These are phyloP conservation scores for Rhodomyrtus psidioides DNA, from an alignment of 441 rosid genomes.

Conservation along the genomic window DNA sequence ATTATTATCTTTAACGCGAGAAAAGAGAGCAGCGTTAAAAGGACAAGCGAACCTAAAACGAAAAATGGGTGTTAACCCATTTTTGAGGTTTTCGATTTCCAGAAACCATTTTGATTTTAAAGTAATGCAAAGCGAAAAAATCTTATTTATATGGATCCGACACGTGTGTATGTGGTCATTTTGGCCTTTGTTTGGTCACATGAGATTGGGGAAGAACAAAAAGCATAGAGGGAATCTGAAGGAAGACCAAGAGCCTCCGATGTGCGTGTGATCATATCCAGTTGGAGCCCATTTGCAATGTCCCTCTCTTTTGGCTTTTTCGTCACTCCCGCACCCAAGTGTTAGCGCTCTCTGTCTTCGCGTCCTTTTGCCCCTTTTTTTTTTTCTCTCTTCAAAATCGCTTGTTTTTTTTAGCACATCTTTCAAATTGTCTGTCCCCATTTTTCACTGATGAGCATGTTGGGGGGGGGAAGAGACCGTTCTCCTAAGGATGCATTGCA, in stretches of 20 bases:
- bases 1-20: neutral
- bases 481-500: neutral
- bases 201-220: neutral
- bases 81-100: neutral
- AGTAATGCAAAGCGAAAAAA: neutral
- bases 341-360: neutral
- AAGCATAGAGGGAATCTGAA: constrained; percentile 15
- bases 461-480: neutral
- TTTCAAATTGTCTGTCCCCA: neutral
- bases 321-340: neutral
- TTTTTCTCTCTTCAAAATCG: neutral
- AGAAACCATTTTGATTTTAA: neutral
- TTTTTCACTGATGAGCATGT: neutral
- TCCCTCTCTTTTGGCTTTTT: neutral
- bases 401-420: neutral
- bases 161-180: neutral
- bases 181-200: neutral
- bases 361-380: neutral
- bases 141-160: neutral
- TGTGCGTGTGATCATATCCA: neutral
- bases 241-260: constrained; percentile 7
- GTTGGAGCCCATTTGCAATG: constrained; percentile 7
- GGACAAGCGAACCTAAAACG: neutral
- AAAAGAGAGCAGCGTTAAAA: neutral
- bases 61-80: neutral